Evolutionary conservation across 108 stramenopile genomes (phyloP), one percentile per base, ranked within the genome.

Genomic region (Conticribra guillardii): DNA sequence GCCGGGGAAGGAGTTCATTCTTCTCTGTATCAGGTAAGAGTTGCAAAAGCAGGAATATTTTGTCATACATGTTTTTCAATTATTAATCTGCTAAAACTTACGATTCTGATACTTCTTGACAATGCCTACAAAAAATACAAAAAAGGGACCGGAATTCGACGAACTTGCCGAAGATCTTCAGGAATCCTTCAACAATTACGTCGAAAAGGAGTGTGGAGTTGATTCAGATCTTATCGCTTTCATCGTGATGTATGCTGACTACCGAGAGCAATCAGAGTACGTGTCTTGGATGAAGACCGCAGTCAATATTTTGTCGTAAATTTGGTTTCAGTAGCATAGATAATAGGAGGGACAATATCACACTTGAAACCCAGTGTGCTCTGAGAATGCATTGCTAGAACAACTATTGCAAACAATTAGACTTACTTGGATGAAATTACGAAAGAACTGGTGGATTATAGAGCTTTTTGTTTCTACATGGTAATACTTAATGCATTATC

Each of bases 151-250:
- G 21, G 89, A 89, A 47, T 88, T 89, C 50, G 24, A 52, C 30
- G 92, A 93, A 53, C 83, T 93, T 24, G 88, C 86, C 8, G 88
- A 89, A 61, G 85, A 86, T 55, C 62, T 94, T 46, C 88, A 91
- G 54, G 84, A 79, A 21, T 65, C 80, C 4, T 87, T 94, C 52
- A 64, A 73, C 9, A 57, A 65, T 5, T 94, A 80, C 54, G 51
- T 94, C 8, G 63, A 74, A 17, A 65, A 83, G 19, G 89, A 88
- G 26, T 81, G 84, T 58, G 87, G 85, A 44, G 79, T 94, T 19
- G 71, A 82, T 63, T 54, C 67, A 0, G 89, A 91, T 61, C 79
- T 94, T 41, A 77, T 83, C n/a, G 61, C 83, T 19, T 94, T 91
- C 51, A 75, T 91, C 55, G 61, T 82, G 22, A 91, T 91, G 89